A percentile compares a stretch with the other conserved stretches of the same genome.
These are phyloP conservation scores for Casuarina equisetifolia DNA, from an alignment of 306 rosid species.

Conservation along the genomic window DNA sequence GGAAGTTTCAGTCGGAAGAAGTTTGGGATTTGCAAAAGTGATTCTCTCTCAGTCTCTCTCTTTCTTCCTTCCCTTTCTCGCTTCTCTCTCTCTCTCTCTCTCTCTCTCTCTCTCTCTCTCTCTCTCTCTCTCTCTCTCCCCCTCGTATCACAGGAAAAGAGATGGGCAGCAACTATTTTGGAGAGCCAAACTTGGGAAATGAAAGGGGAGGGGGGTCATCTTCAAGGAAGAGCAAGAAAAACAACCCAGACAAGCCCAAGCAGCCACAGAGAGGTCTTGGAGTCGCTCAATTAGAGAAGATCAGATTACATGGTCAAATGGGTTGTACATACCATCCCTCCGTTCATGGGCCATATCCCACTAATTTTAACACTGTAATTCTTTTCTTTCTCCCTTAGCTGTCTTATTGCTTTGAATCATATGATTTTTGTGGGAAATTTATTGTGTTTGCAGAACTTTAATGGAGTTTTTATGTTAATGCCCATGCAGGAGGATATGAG, in stretches of 20 bases:
- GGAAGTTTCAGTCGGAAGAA: slow-evolving; percentile 20
- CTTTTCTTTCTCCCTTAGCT: background rate
- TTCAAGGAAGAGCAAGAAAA: slow-evolving; percentile 78
- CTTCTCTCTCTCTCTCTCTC: background rate
- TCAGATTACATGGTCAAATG: slow-evolving; percentile 91
- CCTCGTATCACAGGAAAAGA: slow-evolving; percentile 6
- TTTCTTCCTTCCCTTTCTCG: slow-evolving; percentile 20
- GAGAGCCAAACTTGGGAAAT: slow-evolving; percentile 82
- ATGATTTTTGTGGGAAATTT: background rate
- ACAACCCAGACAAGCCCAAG: slow-evolving; percentile 81
- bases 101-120: slow-evolving; percentile 16
- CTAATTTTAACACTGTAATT: slow-evolving; percentile 58
- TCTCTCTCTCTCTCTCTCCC: slow-evolving; percentile 1
- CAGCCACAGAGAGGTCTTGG: slow-evolving; percentile 99
- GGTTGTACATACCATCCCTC: slow-evolving; percentile 41
- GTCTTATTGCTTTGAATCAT: slow-evolving; percentile 6
- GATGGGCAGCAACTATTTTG: slow-evolving; percentile 75
- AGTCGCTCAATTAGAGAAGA: slow-evolving; percentile 97
- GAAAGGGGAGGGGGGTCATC: slow-evolving; percentile 54
- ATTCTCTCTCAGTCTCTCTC: slow-evolving; percentile 11
- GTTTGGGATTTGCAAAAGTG: slow-evolving; percentile 52
- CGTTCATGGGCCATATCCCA: slow-evolving; percentile 45
- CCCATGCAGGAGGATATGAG: slow-evolving; percentile 69
- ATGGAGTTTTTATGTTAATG: slow-evolving; percentile 18
- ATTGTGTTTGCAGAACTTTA: background rate